Evolutionary conservation across 306 rosid species (phyloP), one percentile per base, ranked within the genome.

Genomic region (Cajanus cajan): DNA sequence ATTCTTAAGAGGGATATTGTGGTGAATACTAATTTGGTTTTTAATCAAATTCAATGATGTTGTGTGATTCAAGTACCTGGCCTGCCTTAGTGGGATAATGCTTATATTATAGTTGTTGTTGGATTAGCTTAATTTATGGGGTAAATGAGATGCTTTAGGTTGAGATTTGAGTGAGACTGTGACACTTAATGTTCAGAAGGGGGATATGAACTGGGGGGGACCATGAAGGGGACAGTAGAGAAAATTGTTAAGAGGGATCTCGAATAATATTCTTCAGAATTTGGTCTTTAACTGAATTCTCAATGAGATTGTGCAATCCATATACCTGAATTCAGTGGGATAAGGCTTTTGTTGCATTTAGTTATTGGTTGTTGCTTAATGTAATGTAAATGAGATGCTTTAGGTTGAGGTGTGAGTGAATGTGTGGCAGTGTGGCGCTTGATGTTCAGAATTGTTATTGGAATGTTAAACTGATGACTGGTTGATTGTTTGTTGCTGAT

Each of bases 391-490:
- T 58, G 4, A 4, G 70, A 31, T 64, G 57, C 11, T 14, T 57
- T 6, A 67, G 77, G 36, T 72, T 28, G 45, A 52, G 67, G 40
- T 63, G 14, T n/a, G 45, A 15, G 7, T 63, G 45, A 16, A 15
- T n/a, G 28, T 4, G 69, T 16, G 28, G 13, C n/a, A 36, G 28
- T 4, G 69, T 16, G 28, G 13, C n/a, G 16, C 31, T 39, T 24
- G 34, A 14, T 15, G 43, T 67, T 73, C n/a, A 12, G 69, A 83
- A 83, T 59, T 54, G 47, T 68, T 54, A 62, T 9, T 51, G 37
- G 41, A 72, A 68, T 48, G 18, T 8, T 76, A 45, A 37, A 51
- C 19, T 71, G 44, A 9, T 70, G 34, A 10, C 22, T 75, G 31
- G 13, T 67, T 57, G 16, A 51, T 70, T 71, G 25, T 63, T 67